A percentile compares a stretch with the other conserved stretches of the same genome.
Conservation (phyloP, 2,329 filamentous ascomycete species). For the Aspergillus eucalypticola region DNA sequence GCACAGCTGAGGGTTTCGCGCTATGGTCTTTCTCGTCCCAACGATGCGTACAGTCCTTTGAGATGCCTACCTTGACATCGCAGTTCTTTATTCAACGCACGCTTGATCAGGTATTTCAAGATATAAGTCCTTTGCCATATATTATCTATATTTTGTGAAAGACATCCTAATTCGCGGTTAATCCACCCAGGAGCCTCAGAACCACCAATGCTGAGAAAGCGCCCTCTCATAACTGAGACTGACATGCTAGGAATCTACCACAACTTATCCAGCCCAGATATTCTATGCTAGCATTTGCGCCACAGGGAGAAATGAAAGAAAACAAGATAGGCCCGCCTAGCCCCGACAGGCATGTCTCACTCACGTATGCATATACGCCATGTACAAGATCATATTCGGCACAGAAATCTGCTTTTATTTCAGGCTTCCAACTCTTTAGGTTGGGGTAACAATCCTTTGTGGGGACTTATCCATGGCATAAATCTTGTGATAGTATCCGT, state of each 20-base stretch:
- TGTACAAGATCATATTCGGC: conserved; percentile 18
- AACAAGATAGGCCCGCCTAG: conserved; percentile 16
- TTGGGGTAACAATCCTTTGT: conserved; percentile 43
- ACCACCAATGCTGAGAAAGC: neutral
- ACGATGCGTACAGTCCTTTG: neutral
- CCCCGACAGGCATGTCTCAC: conserved; percentile 37
- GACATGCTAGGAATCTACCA: too few species aligned
- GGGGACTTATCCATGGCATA: neutral
- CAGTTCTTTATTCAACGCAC: too few species aligned
- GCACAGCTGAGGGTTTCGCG: neutral
- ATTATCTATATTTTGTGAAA: neutral
- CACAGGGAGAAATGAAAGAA: too few species aligned
- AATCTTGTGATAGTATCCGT: neutral
- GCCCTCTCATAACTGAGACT: neutral
- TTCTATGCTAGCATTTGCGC: too few species aligned
- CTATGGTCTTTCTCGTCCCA: neutral
- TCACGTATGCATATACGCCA: conserved; percentile 30
- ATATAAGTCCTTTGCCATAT: too few species aligned
- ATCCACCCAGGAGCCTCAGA: neutral
- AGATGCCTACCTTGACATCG: neutral
- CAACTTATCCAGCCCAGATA: too few species aligned
- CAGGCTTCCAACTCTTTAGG: conserved; percentile 42
- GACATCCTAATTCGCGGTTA: neutral
- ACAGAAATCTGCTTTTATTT: conserved; percentile 34
- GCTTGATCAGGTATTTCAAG: too few species aligned